Conservation (phyloP, 169 alveolate genomes). For the Eimeria acervulina region DNA sequence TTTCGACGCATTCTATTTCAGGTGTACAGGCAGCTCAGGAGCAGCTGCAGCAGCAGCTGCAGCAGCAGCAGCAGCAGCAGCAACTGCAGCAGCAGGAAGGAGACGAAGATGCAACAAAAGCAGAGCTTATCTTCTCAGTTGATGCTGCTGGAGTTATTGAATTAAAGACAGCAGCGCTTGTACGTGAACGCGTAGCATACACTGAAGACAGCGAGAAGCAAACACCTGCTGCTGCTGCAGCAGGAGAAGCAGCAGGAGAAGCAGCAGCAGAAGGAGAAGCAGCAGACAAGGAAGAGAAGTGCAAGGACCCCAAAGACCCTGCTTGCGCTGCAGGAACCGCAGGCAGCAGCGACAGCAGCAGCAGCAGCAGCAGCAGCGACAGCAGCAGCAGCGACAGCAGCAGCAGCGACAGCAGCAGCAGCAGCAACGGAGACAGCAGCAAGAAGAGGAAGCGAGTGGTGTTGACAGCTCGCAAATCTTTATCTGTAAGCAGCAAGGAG, state of each 20-base stretch:
- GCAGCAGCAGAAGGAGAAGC: constrained; percentile 16
- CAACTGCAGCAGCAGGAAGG: constrained; percentile 3
- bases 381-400: constrained; percentile 56
- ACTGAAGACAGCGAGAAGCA: background rate
- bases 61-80: constrained; percentile 51
- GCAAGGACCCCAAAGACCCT: background rate
- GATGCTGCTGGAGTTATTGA: constrained; percentile 10
- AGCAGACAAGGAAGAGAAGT: background rate
- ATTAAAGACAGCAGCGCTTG: constrained; percentile 7
- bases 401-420: constrained; percentile 20
- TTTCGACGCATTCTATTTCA: background rate
- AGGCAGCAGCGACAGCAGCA: background rate
- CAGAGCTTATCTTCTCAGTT: constrained; percentile 42
- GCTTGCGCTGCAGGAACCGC: background rate
- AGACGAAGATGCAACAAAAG: background rate
- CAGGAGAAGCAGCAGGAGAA: too few relatives aligned
- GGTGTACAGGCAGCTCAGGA: constrained; percentile 72
- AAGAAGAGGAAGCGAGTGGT: constrained; percentile 52
- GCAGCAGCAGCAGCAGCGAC: constrained; percentile 46
- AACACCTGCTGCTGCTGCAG: background rate
- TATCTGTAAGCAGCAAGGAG: background rate
- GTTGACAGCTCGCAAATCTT: background rate
- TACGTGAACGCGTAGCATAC: background rate
- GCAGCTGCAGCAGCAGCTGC: constrained; percentile 58
- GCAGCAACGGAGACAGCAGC: too few relatives aligned